Evolutionary conservation across 2,329 filamentous ascomycete species (phyloP), one percentile per base, ranked within the genome.

Genomic region (Claviceps paspali): DNA sequence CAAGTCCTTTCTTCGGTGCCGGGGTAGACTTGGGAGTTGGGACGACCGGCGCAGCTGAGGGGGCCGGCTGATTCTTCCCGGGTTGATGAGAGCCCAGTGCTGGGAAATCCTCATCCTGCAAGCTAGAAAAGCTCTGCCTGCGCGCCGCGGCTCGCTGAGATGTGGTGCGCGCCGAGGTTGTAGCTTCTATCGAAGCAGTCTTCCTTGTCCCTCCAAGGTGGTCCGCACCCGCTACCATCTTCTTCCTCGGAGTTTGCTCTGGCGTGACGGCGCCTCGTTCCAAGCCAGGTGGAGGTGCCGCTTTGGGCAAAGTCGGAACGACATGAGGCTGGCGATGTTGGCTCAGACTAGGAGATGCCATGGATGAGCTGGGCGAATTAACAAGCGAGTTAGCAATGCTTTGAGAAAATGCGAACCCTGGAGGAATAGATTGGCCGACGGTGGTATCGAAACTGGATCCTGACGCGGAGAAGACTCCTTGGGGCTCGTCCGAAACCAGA

Each of bases 41-140:
- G 9, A 57, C 61, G 1, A 60, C 49, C 3, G 59, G 47, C 15
- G 56, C 43, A 1, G 51, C 52, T 0, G 56, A 53, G 3, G 55
- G 50, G 29, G 52, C 37, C 31, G 52, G 51, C 24, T 52, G 47
- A 17, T 46, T 33, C 27, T 61, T 57, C 30, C 54, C 52, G 7
- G 50, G 40, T 41, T 63, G 67, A 17, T 62, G 55, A 8, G 67
- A 59, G 42, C 69, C 63, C 5, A 79, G 56, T 3, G 72, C 67
- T 9, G 76, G 76, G 46, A 78, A 79, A 45, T 79, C 74, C 46
- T 78, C 73, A 18, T 76, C 70, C 41, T 74, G 66, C 31, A 76
- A 52, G 22, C 67, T 23, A 7, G 35, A 23, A 5, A 36, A 30
- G 9, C 31, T 28, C n/a, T 29, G 35, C 21, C 33, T 31, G 32